Conservation (phyloP, 495 filamentous ascomycete species). For the Stereocaulon alpinum region DNA sequence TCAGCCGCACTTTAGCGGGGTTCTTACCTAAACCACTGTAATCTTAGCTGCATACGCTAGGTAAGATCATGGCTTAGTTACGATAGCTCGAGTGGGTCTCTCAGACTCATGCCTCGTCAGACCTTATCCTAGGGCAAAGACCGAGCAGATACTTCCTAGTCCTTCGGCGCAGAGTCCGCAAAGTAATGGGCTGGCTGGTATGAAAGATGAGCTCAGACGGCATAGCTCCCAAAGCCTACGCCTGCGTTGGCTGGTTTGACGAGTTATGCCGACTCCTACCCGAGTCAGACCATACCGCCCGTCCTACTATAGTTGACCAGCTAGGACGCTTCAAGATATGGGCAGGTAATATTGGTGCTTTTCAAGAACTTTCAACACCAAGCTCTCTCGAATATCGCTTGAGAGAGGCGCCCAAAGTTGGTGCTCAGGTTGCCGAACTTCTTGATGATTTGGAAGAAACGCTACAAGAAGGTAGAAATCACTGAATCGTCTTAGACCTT, state of each 20-base stretch:
- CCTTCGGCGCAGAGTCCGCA: no score
- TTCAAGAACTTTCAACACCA: conserved; percentile 10
- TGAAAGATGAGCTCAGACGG: neutral
- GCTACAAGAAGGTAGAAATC: neutral
- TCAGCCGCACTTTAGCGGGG: no score
- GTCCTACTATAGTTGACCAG: conserved; percentile 12
- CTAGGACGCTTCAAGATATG: conserved; percentile 24
- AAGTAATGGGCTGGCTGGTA: neutral
- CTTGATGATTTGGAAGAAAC: conserved; percentile 13
- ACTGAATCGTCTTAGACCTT: neutral
- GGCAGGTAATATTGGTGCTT: conserved; percentile 26
- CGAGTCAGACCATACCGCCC: neutral
- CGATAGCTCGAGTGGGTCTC: no score
- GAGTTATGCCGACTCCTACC: neutral
- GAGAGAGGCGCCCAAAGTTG: conserved; percentile 20
- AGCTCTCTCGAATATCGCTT: conserved; percentile 24
- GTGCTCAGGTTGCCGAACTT: conserved; percentile 17
- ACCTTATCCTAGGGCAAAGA: no score
- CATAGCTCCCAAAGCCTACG: neutral
- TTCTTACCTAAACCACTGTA: no score
- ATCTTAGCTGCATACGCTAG: no score
- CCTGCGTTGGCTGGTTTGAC: neutral
- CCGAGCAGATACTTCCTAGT: no score
- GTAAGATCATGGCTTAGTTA: no score
- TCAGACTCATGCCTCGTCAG: no score